Percentiles rank a stretch among this genome's conserved stretches.
Conservation (phyloP, 176 grass and related monocot species). For the Zoysia japonica region DNA sequence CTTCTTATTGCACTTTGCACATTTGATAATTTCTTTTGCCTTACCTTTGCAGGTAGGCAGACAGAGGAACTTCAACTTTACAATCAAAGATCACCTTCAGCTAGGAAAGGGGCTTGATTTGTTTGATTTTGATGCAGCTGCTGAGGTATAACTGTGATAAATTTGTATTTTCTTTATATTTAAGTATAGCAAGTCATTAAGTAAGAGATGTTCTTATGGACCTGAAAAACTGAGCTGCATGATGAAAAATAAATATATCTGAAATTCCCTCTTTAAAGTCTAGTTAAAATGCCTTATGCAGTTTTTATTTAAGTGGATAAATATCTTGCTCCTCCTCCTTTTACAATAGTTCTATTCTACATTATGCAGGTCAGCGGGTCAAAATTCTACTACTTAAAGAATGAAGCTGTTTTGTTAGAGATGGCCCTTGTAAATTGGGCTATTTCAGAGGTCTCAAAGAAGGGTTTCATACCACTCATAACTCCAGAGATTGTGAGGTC, state of each 20-base stretch:
- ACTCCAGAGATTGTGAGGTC: constrained; percentile 98
- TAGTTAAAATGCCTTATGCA: constrained; percentile 11
- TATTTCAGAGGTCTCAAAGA: constrained; percentile 82
- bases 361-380: constrained; percentile 80
- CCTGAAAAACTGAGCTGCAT: neutral
- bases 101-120: constrained; percentile 92
- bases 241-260: neutral
- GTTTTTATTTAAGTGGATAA: constrained; percentile 23
- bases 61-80: constrained; percentile 76
- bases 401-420: constrained; percentile 88
- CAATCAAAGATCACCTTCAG: constrained; percentile 83
- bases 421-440: constrained; percentile 92
- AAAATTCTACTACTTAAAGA: constrained; percentile 99
- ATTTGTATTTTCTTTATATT: neutral
- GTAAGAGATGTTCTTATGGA: neutral
- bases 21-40: constrained; percentile 30
- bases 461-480: constrained; percentile 85
- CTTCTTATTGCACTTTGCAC: neutral
- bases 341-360: constrained; percentile 22
- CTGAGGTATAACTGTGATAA: constrained; percentile 61
- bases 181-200: constrained; percentile 20
- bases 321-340: constrained; percentile 1
- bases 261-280: neutral
- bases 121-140: constrained; percentile 94
- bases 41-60: constrained; percentile 65